Conservation (phyloP, 495 filamentous ascomycete genomes). For the Aspergillus leporis region DNA sequence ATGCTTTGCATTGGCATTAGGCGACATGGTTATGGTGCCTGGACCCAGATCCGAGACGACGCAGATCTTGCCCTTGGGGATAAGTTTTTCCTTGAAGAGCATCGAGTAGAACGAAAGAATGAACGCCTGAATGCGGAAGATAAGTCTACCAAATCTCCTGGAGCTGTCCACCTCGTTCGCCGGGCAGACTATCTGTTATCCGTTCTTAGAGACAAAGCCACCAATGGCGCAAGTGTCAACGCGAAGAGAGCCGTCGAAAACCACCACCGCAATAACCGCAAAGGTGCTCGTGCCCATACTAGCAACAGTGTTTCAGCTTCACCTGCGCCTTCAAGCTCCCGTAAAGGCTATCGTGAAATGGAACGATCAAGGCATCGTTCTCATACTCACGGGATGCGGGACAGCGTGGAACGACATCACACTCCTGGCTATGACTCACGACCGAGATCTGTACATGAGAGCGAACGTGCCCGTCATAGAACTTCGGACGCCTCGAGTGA, state of each 20-base stretch:
- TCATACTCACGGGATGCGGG: constrained; percentile 46
- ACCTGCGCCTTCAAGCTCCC: constrained; percentile 49
- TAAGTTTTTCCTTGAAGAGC: constrained; percentile 96
- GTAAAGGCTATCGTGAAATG: constrained; percentile 49
- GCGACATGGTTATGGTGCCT: constrained; percentile 91
- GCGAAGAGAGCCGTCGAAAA: constrained; percentile 85
- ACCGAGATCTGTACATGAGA: constrained; percentile 33
- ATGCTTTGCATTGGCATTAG: constrained; percentile 96
- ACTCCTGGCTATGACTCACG: constrained; percentile 45
- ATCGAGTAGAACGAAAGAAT: constrained; percentile 95
- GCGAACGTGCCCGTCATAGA: constrained; percentile 37
- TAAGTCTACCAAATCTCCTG: constrained; percentile 84
- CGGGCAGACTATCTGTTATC: constrained; percentile 92
- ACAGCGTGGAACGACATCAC: constrained; percentile 48
- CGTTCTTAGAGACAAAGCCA: constrained; percentile 78
- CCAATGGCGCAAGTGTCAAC: constrained; percentile 60
- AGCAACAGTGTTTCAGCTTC: constrained; percentile 53
- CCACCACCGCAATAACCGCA: constrained; percentile 84
- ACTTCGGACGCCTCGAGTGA: constrained; percentile 42
- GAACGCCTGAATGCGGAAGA: constrained; percentile 75
- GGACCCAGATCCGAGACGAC: constrained; percentile 91
- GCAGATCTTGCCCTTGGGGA: constrained; percentile 80
- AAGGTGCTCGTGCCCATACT: constrained; percentile 46
- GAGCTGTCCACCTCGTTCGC: constrained; percentile 93
- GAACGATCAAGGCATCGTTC: constrained; percentile 54